Evolutionary conservation across 2,329 filamentous ascomycete genomes (phyloP).

Genomic region (Botrytis elliptica): DNA sequence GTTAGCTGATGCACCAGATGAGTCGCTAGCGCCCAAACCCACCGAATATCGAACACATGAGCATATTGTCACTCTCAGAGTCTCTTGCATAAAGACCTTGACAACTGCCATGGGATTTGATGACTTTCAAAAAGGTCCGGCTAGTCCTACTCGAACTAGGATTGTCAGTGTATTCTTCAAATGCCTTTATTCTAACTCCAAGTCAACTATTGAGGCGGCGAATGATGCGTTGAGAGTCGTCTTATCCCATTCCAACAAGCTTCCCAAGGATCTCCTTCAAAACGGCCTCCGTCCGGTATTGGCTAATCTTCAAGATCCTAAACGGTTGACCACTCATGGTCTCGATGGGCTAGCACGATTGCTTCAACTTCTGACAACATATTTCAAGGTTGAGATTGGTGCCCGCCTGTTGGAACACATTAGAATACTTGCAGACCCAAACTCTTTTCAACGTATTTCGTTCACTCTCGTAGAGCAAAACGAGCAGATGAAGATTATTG

Average conservation of each 20-base stretch:
- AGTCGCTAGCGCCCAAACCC: constrained; percentile 87
- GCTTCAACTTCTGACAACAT: constrained; percentile 88
- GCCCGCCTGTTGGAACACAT: constrained; percentile 90
- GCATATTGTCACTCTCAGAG: constrained; percentile 84
- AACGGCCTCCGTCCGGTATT: constrained; percentile 93
- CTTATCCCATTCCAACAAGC: constrained; percentile 80
- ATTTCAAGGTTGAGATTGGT: constrained; percentile 99
- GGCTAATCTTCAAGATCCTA: constrained; percentile 91
- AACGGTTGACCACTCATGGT: constrained; percentile 82
- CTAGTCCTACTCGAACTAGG: constrained; percentile 62
- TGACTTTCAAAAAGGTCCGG: constrained; percentile 77
- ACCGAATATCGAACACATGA: constrained; percentile 95
- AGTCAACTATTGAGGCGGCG: constrained; percentile 88
- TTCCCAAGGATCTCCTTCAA: constrained; percentile 93
- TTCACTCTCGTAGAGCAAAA: constrained; percentile 95
- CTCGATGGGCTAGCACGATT: constrained; percentile 88
- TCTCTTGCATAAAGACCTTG: constrained; percentile 89
- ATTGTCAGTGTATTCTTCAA: constrained; percentile 99
- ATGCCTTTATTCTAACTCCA: constrained; percentile 88
- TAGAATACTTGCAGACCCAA: constrained; percentile 81
- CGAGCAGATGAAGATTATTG: constrained; percentile 88
- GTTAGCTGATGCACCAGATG: constrained; percentile 90
- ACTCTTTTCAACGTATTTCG: constrained; percentile 80
- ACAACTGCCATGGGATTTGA: constrained; percentile 92
- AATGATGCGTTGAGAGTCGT: constrained; percentile 88